Conservation (phyloP, 768 basidiomycete genomes). For the Paxillus ammoniavirescens region DNA sequence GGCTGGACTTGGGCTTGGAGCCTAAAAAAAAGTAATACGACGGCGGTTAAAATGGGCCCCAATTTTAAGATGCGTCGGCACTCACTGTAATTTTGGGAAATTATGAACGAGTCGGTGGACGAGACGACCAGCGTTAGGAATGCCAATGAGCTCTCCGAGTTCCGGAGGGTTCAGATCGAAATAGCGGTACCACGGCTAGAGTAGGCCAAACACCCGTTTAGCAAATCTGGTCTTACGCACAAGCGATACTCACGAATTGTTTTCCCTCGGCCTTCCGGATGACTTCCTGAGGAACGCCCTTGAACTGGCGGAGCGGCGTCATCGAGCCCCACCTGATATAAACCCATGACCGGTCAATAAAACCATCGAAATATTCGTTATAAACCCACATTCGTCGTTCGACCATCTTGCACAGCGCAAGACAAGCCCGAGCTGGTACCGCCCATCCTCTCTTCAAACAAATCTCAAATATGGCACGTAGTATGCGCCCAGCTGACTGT, state of each 20-base stretch:
- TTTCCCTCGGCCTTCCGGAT: conserved; percentile 92
- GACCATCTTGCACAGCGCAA: conserved; percentile 96
- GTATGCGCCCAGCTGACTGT: conserved; percentile 95
- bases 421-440: conserved; percentile 83
- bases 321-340: conserved; percentile 88
- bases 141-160: conserved; percentile 91
- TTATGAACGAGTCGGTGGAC: conserved; percentile 92
- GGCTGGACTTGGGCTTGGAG: conserved; percentile 96
- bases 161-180: conserved; percentile 91
- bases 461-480: conserved; percentile 97
- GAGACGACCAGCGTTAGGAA: conserved; percentile 88
- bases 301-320: conserved; percentile 97
- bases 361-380: background rate
- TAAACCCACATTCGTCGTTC: conserved; percentile 72
- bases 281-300: conserved; percentile 82
- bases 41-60: background rate
- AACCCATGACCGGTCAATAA: background rate
- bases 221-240: background rate
- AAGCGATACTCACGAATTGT: conserved; percentile 73
- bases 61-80: conserved; percentile 3
- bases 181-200: conserved; percentile 92
- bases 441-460: conserved; percentile 99
- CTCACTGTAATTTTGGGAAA: conserved; percentile 92
- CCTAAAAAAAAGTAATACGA: conserved; percentile 33
- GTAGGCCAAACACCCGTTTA: background rate